Base-by-base conservation (phyloP, 2,329 filamentous ascomycete genomes). In the Colletotrichum shisoi region DNA sequence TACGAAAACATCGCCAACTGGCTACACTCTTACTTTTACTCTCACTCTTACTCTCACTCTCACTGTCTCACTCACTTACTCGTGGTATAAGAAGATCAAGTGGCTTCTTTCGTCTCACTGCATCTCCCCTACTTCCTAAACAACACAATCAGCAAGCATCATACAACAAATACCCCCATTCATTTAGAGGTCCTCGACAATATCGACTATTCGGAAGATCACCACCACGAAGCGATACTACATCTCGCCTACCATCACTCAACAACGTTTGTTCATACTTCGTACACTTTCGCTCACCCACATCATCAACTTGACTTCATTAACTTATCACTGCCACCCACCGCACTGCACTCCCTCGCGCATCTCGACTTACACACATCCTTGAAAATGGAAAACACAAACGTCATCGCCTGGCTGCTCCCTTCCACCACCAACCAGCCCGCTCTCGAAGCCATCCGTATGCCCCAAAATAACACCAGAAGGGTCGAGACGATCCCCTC, bases 351-450 rank as follows among this genome's bases (percentile, higher is more conserved):
- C 27, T n/a, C 34, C 56, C 13, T 12, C 15, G 9, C 37, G 27
- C 4, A 34, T 34, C 31, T 34, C 31, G 31, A 9, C 31, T 34
- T 34, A 34, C 31, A 34, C 31, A 34, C 31, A 9, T 34, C 15
- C 12, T 13, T n/a, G 21, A 49, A 27, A 31, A 68, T 68, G 66
- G 62, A 68, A 34, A 51, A 57, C 31, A 34, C 63, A 48, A 69
- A 63, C 69, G 60, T 66, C 49, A 70, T 70, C 57, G 69, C 67
- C 27, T 70, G 69, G 69, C 57, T 70, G 17, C 57, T 70, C 21
- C 69, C 69, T 11, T 63, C 69, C 4, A 59, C 63, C 21, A 67
- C 59, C 19, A 70, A 70, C 57, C 63, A 63, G 8, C 64, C 63
- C 42, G 69, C 69, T 21, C 48, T 62, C 24, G 67, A 69, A 53